Base-by-base conservation (phyloP, 2,329 filamentous ascomycete species). In the Berkeleyomyces basicola region DNA sequence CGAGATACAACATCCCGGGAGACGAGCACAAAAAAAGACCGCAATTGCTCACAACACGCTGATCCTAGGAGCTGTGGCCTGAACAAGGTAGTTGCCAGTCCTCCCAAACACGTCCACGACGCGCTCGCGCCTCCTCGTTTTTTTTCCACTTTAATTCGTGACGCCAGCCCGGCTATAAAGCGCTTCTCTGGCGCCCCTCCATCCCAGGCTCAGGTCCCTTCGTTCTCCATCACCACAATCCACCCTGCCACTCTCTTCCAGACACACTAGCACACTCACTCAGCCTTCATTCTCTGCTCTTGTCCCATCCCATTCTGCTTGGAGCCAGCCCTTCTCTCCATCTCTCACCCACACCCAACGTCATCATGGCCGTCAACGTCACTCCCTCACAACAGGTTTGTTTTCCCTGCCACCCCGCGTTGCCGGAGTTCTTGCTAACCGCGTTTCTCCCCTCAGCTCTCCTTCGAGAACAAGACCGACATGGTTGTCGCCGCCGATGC, bases 391-490 rank as follows among this genome's bases (percentile, higher is more conserved):
- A 82, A 76, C 79, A 81, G 79, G 79, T 81, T 71, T 68, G 75
- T 73, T 66, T 58, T 53, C n/a, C 23, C 64, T 46, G 63, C 10
- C 44, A 23, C 37, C 40, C 16, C 40, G 9, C n/a, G 36, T 36
- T 40, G 36, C 59, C 16, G 43, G 33, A 14, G 10, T 51, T 39
- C 3, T 47, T 59, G 11, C 57, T 59, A 63, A 63, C 57, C 40
- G 9, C 2, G 49, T 42, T 55, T 62, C 23, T 57, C 11, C 58
- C 59, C 57, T 67, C 72, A 97, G 82, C 82, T 93, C 68, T 80
- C 87, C 78, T 90, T 96, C 73, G 76, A 80, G 67, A 96, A 96
- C 78, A 91, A 96, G 78, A 76, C 79, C 66, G 75, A 82, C 69
- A 79, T 82, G 68, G 33, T 55, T n/a, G 11, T 44, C 33, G 43